Conservation (phyloP, 2,329 filamentous ascomycete genomes). For the Paraconiothyrium sp. region DNA sequence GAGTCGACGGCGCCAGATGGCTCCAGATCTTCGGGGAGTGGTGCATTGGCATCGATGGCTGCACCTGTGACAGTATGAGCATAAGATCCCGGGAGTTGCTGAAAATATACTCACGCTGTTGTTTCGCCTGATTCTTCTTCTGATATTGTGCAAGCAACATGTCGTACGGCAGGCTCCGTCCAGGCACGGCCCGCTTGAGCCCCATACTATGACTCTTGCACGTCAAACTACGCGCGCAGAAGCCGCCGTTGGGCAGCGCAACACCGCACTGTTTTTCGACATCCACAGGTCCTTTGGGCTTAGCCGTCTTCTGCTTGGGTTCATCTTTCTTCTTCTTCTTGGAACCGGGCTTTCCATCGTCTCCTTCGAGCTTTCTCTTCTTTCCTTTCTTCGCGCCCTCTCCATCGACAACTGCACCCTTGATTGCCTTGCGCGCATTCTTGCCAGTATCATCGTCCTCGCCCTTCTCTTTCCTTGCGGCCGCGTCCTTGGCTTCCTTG, state of each 20-base stretch:
- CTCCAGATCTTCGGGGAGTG: slow-evolving; percentile 83
- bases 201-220: slow-evolving; percentile 98
- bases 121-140: slow-evolving; percentile 99
- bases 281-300: slow-evolving; percentile 91
- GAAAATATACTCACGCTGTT: slow-evolving; percentile 76
- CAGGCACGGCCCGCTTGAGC: slow-evolving; percentile 86
- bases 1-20: slow-evolving; percentile 80
- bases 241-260: slow-evolving; percentile 81
- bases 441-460: slow-evolving; percentile 54
- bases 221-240: slow-evolving; percentile 86
- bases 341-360: slow-evolving; percentile 81
- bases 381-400: slow-evolving; percentile 55
- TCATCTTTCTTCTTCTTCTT: slow-evolving; percentile 97
- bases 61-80: slow-evolving; percentile 69
- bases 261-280: slow-evolving; percentile 96
- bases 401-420: slow-evolving; percentile 49
- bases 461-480: slow-evolving; percentile 58
- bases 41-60: slow-evolving; percentile 92
- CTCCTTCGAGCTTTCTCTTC: slow-evolving; percentile 60
- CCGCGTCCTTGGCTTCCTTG: slow-evolving; percentile 64
- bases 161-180: slow-evolving; percentile 88
- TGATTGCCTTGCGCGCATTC: slow-evolving; percentile 53
- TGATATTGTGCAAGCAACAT: slow-evolving; percentile 75
- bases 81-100: not conserved
- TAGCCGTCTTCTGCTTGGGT: slow-evolving; percentile 81